phyloP scores from a whole-genome alignment of 192 early-diverging fungal genomes.

The Coemansia sp. region DNA sequence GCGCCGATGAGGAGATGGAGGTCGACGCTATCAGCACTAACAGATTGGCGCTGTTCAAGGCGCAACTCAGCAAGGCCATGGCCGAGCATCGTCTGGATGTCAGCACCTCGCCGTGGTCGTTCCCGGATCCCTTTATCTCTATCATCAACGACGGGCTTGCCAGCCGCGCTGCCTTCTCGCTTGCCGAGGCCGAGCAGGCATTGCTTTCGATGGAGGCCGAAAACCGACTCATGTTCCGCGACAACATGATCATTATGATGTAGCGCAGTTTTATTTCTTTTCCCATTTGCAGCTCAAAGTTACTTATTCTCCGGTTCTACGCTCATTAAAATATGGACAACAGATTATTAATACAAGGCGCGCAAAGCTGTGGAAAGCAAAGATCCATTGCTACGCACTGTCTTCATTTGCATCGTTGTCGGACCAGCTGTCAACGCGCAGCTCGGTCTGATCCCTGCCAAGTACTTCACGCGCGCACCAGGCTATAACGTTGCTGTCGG shows the following conservation, averaged over 20 bases:
- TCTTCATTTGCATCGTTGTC: slow-evolving; percentile 7
- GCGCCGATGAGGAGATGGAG: slow-evolving; percentile 17
- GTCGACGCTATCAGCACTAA: slow-evolving; percentile 22
- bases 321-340: too few relatives aligned
- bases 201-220: slow-evolving; percentile 57
- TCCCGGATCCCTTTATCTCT: slow-evolving; percentile 55
- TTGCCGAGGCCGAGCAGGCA: slow-evolving; percentile 57
- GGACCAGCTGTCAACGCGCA: slow-evolving; percentile 31
- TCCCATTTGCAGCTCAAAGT: too few relatives aligned
- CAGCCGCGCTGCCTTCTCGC: slow-evolving; percentile 42
- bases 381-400: too few relatives aligned
- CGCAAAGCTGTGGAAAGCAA: too few relatives aligned
- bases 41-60: slow-evolving; percentile 49
- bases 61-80: slow-evolving; percentile 46
- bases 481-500: slow-evolving; percentile 56
- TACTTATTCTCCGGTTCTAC: too few relatives aligned
- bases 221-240: slow-evolving; percentile 72
- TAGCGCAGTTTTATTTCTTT: slow-evolving; percentile 28
- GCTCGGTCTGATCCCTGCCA: slow-evolving; percentile 13
- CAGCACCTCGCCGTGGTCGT: slow-evolving; percentile 40
- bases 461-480: slow-evolving; percentile 50
- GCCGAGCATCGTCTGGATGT: slow-evolving; percentile 49
- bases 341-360: too few relatives aligned
- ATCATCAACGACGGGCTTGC: slow-evolving; percentile 55
- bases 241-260: slow-evolving; percentile 63